Base-by-base conservation (phyloP, 331 rosid species). In the Quercus tomentella region DNA sequence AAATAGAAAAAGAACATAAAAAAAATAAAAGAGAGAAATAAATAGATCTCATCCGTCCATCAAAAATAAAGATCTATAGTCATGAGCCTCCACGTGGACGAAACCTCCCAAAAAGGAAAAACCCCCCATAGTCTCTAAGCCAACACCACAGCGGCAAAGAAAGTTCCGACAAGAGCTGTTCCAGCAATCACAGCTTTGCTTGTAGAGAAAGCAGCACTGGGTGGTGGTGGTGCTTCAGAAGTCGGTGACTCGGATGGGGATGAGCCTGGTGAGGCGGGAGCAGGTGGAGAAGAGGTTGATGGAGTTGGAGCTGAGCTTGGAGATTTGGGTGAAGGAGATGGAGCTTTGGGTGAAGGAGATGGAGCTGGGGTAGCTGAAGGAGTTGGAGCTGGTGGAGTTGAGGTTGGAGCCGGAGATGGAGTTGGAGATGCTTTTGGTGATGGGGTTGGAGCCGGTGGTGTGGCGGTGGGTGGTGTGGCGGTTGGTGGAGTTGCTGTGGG, bases 141-240 rank as follows among this genome's bases (percentile, higher is more conserved):
- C 86, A 94, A 87, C 75, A 79, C 76, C 26, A 89, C 76, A 68
- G 92, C 97, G 71, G 92, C 97, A n/a, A 90, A 75, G 77, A 96
- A 33, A 74, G 86, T 73, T 41, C 93, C 98, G 0, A 88, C 92
- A 4, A 96, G 74, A 18, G 93, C 97, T 2, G 97, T 85, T 11
- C 82, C 91, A 26, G 86, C 89, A 51, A 93, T n/a, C 43, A 72
- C 68, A n/a, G 84, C 84, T 23, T 87, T 86, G 87, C 83, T 83
- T 20, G 70, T 12, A 12, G 91, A 78, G 82, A 82, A 57, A 30
- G 87, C 87, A 10, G 82, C 84, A 5, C 81, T 68, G 52, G 91
- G 84, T 26, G 76, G 75, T 63, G 2, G 61, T 18, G 80, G 21
- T 5, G 86, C 77, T 2, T 62, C 75, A 7, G 78, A 0, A 4